phyloP scores from a whole-genome alignment of 2,329 filamentous ascomycete species.

The Helotiales sp. region DNA sequence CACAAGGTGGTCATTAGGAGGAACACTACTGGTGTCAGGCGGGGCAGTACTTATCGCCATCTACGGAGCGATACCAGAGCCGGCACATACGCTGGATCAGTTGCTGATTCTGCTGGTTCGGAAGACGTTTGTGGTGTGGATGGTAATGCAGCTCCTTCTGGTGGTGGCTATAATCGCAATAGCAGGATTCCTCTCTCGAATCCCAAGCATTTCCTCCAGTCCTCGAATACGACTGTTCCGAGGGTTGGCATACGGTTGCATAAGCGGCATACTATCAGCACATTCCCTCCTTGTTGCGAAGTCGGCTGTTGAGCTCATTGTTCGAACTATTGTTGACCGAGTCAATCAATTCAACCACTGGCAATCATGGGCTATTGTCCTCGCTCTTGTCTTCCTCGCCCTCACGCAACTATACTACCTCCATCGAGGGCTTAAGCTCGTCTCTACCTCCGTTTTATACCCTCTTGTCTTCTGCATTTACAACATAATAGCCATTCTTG shows the following conservation, averaged over 20 bases:
- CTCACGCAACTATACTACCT: slow-evolving; percentile 93
- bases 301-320: slow-evolving; percentile 90
- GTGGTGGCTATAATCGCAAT: slow-evolving; percentile 67
- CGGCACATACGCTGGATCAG: slow-evolving; percentile 83
- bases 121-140: slow-evolving; percentile 82
- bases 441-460: slow-evolving; percentile 94
- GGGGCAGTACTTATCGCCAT: slow-evolving; percentile 91
- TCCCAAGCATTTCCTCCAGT: slow-evolving; percentile 57
- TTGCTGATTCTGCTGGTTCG: slow-evolving; percentile 74
- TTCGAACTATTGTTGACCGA: slow-evolving; percentile 80
- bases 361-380: slow-evolving; percentile 89
- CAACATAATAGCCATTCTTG: slow-evolving; percentile 97
- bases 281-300: slow-evolving; percentile 93
- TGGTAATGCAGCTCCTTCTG: slow-evolving; percentile 74
- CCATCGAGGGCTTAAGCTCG: slow-evolving; percentile 88
- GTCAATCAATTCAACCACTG: slow-evolving; percentile 93
- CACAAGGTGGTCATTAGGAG: slow-evolving; percentile 87
- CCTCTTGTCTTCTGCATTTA: slow-evolving; percentile 98
- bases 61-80: slow-evolving; percentile 92
- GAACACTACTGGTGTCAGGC: slow-evolving; percentile 81
- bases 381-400: slow-evolving; percentile 78
- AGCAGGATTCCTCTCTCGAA: slow-evolving; percentile 55
- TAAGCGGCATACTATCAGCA: slow-evolving; percentile 90
- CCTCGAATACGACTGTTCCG: slow-evolving; percentile 72
- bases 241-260: slow-evolving; percentile 83